Evolutionary conservation across 2,329 filamentous ascomycete species (phyloP), one percentile per base, ranked within the genome.

Genomic region (Coniochaeta sp.): DNA sequence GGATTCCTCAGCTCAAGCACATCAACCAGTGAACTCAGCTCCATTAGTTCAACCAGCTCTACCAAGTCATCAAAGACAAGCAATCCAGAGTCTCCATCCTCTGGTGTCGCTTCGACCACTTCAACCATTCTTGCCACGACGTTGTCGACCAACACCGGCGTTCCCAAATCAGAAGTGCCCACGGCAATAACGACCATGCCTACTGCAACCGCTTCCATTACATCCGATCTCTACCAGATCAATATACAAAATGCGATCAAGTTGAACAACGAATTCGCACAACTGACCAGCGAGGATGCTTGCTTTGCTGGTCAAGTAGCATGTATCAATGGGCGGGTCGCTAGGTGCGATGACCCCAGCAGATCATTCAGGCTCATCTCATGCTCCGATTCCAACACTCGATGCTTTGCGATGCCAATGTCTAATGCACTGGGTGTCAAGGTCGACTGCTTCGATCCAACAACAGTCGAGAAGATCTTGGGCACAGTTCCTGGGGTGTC

Each of bases 371-470:
- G 70, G 4, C 74, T 84, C 0, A 62, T 69, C 11, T 78, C 78
- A 44, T 72, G 70, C 33, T 47, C 43, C 0, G 57, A 64, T 1
- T 72, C 70, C 11, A 68, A 70, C 54, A 69, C 12, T 7, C 19
- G 72, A 56, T 87, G 84, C 69, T 80, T 77, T 57, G 84, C 81
- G 1, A 68, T 86, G 62, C 84, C 84, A 0, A 78, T 84, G 74
- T 77, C 75, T 40, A 77, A 70, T 12, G 75, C 74, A 0, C 66
- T 67, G 0, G 83, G 81, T 3, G 79, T 83, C 11, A 68, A 73
- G 59, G 71, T 87, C 26, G 76, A 74, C 2, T 87, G 84, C 62
- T 72, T 73, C 31, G 71, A 78, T 57, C 65, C 70, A 11, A 66
- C 67, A 2, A 69, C 71, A 2, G 83, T 81, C 0, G 66, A 72